Evolutionary conservation across 1,284 basidiomycete species (phyloP).

Genomic region (Abortiporus biennis): DNA sequence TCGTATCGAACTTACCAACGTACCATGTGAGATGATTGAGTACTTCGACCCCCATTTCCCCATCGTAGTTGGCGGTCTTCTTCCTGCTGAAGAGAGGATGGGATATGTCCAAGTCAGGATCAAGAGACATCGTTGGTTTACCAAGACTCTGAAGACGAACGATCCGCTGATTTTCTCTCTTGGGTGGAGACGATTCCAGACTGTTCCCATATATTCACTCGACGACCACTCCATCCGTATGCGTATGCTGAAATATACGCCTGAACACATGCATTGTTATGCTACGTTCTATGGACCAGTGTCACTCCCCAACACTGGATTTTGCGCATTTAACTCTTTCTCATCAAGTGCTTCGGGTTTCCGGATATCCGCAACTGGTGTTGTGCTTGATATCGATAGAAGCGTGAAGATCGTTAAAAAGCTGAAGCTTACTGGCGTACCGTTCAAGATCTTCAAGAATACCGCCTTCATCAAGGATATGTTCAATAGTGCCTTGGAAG

Average conservation of each 20-base stretch:
- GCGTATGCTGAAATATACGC: conserved; percentile 99
- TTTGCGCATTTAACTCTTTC: conserved; percentile 95
- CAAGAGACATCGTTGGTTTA: conserved; percentile 96
- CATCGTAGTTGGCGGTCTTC: conserved; percentile 89
- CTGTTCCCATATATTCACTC: conserved; percentile 90
- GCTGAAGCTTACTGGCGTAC: conserved; percentile 91
- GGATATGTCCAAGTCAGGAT: conserved; percentile 94
- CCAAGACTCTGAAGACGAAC: conserved; percentile 92
- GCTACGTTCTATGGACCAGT: conserved; percentile 96
- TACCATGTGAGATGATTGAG: conserved; percentile 91
- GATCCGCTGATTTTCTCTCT: conserved; percentile 94
- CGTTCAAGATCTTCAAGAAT: conserved; percentile 98
- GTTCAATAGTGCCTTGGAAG: conserved; percentile 90
- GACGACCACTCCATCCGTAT: conserved; percentile 98
- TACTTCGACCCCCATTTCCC: conserved; percentile 92
- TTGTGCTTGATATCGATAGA: conserved; percentile 90
- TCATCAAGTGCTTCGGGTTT: conserved; percentile 67
- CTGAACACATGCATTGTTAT: conserved; percentile 99
- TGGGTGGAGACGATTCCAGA: conserved; percentile 97
- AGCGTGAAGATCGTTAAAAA: conserved; percentile 97
- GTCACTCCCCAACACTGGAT: conserved; percentile 90
- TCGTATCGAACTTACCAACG: conserved; percentile 80
- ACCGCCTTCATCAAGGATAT: conserved; percentile 98
- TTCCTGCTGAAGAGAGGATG: conserved; percentile 87
- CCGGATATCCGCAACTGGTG: conserved; percentile 90